Conservation (phyloP, 306 rosid species). For the Elaeagnus macrophylla region DNA sequence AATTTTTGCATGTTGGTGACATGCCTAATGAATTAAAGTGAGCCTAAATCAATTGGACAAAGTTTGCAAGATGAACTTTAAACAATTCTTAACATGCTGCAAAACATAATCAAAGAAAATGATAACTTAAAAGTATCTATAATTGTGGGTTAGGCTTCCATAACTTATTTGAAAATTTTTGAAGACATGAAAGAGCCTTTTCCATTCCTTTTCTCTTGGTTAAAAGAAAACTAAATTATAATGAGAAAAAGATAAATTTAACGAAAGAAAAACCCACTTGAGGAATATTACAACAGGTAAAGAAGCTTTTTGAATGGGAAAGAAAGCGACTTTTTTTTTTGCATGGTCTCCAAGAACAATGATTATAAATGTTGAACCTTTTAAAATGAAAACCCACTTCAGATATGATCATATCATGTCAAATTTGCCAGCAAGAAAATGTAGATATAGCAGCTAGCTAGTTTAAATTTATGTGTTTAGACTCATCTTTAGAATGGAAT, state of each 20-base stretch:
- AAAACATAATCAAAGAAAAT: no score
- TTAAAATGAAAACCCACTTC: conserved; percentile 45
- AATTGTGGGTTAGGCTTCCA: no score
- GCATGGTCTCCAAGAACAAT: conserved; percentile 95
- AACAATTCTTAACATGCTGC: no score
- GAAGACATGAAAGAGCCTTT: conserved; percentile 15
- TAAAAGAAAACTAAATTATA: conserved; percentile 19
- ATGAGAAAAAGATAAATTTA: conserved; percentile 24
- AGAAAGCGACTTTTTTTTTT: conserved; percentile 62
- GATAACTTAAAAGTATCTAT: no score
- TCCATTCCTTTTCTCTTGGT: not conserved
- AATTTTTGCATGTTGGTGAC: no score
- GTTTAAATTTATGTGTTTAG: conserved; percentile 52
- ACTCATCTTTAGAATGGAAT: conserved; percentile 55
- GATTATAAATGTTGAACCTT: conserved; percentile 63
- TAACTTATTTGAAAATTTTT: no score
- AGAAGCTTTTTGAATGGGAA: conserved; percentile 45
- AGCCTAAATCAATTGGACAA: no score
- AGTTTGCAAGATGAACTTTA: no score
- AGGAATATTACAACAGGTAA: conserved; percentile 6
- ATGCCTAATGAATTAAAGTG: no score
- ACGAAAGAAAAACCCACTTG: not conserved
- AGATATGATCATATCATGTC: conserved; percentile 20
- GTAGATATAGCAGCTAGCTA: conserved; percentile 36
- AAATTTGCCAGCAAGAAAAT: conserved; percentile 47